Evolutionary conservation across 2,329 filamentous ascomycete genomes (phyloP).

Genomic region (Phialocephala subalpina): DNA sequence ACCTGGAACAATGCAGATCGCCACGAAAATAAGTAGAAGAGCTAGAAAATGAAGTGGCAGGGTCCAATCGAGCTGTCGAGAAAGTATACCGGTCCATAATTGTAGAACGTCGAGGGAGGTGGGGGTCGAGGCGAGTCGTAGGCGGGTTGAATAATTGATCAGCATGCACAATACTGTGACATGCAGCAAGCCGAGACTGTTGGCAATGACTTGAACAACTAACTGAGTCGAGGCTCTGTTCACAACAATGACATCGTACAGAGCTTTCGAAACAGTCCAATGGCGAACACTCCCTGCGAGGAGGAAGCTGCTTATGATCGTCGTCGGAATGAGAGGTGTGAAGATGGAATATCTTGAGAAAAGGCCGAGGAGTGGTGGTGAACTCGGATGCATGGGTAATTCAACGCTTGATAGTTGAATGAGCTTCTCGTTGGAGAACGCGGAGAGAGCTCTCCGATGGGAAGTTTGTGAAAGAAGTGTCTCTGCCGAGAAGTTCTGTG

Average conservation of each 20-base stretch:
- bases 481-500: too few species aligned
- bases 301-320: slow-evolving; percentile 15
- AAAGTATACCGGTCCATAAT: slow-evolving; percentile 14
- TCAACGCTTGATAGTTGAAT: background rate
- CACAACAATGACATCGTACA: slow-evolving; percentile 12
- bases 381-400: background rate
- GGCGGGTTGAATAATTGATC: slow-evolving; percentile 18
- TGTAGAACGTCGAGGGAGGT: slow-evolving; percentile 17
- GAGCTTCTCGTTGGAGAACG: background rate
- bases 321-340: slow-evolving; percentile 12
- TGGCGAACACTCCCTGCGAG: slow-evolving; percentile 5
- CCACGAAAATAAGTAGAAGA: slow-evolving; percentile 8
- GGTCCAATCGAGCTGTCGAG: slow-evolving; percentile 15
- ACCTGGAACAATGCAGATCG: slow-evolving; percentile 8
- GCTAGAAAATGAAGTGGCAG: slow-evolving; percentile 1
- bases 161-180: slow-evolving; percentile 15
- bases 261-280: background rate
- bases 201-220: slow-evolving; percentile 21
- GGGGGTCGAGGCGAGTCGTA: background rate
- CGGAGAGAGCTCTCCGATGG: background rate
- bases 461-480: too few species aligned
- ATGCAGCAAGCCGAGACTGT: slow-evolving; percentile 14
- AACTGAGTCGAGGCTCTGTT: slow-evolving; percentile 24
- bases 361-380: background rate
- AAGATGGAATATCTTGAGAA: slow-evolving; percentile 4